Evolutionary conservation across 116 monocot species (phyloP).

Genomic region (Dioscorea cayenensis): DNA sequence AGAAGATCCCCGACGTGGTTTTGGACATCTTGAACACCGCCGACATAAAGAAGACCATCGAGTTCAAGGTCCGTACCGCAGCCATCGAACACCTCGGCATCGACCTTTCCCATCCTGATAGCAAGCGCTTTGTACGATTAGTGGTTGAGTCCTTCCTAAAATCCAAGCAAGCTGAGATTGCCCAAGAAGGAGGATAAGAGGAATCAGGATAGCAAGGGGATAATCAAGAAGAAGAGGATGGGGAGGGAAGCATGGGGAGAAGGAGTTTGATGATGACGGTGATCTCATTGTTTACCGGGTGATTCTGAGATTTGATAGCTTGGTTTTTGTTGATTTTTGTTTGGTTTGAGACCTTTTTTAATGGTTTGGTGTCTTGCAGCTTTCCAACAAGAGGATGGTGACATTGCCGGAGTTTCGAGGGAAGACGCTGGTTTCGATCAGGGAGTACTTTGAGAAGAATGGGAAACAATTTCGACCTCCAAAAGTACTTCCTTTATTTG

Average conservation of each 20-base stretch:
- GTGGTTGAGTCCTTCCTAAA: slow-evolving; percentile 79
- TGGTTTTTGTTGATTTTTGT: no score
- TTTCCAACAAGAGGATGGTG: no score
- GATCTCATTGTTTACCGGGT: no score
- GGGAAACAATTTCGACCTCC: slow-evolving; percentile 68
- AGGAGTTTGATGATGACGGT: no score
- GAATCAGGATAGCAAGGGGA: slow-evolving; percentile 28
- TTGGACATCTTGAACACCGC: slow-evolving; percentile 52
- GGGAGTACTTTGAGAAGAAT: slow-evolving; percentile 76
- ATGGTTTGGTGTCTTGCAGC: no score
- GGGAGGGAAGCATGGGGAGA: slow-evolving; percentile 5
- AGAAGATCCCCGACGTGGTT: slow-evolving; percentile 49
- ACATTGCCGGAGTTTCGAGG: no score
- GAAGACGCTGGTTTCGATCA: no score
- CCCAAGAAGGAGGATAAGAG: slow-evolving; percentile 8
- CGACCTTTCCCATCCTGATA: slow-evolving; percentile 69
- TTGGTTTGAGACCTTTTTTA: no score
- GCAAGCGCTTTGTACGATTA: slow-evolving; percentile 69
- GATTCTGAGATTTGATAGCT: no score
- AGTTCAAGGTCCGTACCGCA: slow-evolving; percentile 55
- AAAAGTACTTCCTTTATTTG: slow-evolving; percentile 42
- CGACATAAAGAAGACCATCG: slow-evolving; percentile 64
- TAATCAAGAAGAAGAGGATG: slow-evolving; percentile 31
- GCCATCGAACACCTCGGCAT: slow-evolving; percentile 55
- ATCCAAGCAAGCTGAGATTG: slow-evolving; percentile 12